Evolutionary conservation across 2,329 filamentous ascomycete species (phyloP), one percentile per base, ranked within the genome.

Genomic region (Lachnellula subtilissima): DNA sequence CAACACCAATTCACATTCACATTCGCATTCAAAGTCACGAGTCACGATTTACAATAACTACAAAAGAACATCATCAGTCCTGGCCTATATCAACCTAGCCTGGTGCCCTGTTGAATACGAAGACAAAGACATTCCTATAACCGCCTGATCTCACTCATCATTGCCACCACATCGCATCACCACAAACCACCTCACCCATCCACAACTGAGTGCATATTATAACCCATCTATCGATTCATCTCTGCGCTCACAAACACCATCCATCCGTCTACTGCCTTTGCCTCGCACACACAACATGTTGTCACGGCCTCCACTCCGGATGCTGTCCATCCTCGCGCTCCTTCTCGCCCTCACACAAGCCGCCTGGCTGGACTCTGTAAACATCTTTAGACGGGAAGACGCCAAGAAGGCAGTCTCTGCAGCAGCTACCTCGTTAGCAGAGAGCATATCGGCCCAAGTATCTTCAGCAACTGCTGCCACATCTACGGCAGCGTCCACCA

Each of bases 311-410:
- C 61, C 64, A 32, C 48, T 58, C 28, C 55, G 56, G 28, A 51
- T 63, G 39, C 48, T 65, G 17, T 49, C 63, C n/a, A 35, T 66
- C 23, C 55, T 65, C 32, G 59, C 60, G n/a, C 50, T 67, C 36
- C 43, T 64, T 45, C 36, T 66, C 50, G 56, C 64, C 52, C 32
- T 67, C 52, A 46, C 62, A 17, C 63, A 68, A 46, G 66, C 66
- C 6, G 53, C 25, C 12, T 63, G 56, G 57, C 48, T 65, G 22
- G 58, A 64, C 39, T 52, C 46, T 15, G 35, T 23, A 14, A 56
- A 56, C 17, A 28, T 64, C 39, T 54, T 61, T 46, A 58, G 42
- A 25, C 53, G 58, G 39, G 46, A 58, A 28, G 19, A 52, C n/a
- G 28, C 14, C n/a, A 25, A 22, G 25, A 23, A 12, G 14, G 32